phyloP scores from a whole-genome alignment of 2,329 filamentous ascomycete genomes.

The Diaporthe aspalathi region DNA sequence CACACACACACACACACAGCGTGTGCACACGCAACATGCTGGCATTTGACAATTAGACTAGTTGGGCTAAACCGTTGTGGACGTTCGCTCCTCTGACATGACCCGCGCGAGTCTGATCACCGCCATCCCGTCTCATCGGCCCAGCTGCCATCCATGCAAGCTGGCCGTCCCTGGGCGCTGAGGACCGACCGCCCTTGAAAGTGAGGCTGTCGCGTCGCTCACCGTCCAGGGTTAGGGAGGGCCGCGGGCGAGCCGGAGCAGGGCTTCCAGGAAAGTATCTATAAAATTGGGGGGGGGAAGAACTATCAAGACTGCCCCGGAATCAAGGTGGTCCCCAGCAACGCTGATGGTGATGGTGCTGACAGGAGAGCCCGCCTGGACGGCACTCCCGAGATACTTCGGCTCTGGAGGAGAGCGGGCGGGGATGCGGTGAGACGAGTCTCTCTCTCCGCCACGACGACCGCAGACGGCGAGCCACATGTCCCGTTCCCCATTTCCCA shows the following conservation, averaged over 20 bases:
- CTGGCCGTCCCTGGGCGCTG: not conserved
- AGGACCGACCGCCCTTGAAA: slow-evolving; percentile 19
- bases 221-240: slow-evolving; percentile 16
- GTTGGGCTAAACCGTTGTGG: not conserved
- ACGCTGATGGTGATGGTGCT: not conserved
- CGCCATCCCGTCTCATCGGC: not conserved
- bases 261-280: slow-evolving; percentile 26
- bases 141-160: not conserved
- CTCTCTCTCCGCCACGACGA: slow-evolving; percentile 10
- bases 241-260: slow-evolving; percentile 15
- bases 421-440: slow-evolving; percentile 16
- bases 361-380: not conserved
- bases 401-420: not conserved
- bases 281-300: not conserved
- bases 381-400: slow-evolving; percentile 18
- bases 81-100: slow-evolving; percentile 4
- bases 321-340: slow-evolving; percentile 7
- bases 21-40: not conserved
- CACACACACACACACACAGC: too few species aligned
- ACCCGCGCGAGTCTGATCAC: not conserved
- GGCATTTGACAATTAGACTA: not conserved
- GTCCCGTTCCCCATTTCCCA: not conserved
- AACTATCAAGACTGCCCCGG: not conserved
- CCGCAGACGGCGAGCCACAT: slow-evolving; percentile 13
- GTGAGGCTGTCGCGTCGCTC: slow-evolving; percentile 21